Evolutionary conservation across 1,284 basidiomycete species (phyloP).

Genomic region (Cryptococcus hybrid): DNA sequence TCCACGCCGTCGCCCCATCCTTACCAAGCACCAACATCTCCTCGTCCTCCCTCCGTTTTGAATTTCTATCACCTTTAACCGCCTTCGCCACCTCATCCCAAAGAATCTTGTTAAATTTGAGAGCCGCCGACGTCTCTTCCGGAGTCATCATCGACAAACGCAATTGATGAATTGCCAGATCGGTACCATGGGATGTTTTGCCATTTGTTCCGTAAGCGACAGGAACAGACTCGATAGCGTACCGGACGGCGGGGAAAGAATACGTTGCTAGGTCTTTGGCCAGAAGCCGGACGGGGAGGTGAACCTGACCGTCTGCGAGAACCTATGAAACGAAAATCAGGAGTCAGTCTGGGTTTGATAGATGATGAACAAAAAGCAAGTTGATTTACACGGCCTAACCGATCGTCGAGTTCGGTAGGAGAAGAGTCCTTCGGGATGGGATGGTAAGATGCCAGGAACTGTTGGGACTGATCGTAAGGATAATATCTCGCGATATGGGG

Average conservation of each 20-base stretch:
- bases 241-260: slow-evolving; percentile 64
- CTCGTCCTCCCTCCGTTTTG: slow-evolving; percentile 27
- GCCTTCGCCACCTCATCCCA: slow-evolving; percentile 48
- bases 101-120: slow-evolving; percentile 57
- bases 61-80: slow-evolving; percentile 21
- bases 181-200: slow-evolving; percentile 66
- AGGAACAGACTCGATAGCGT: slow-evolving; percentile 58
- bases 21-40: slow-evolving; percentile 57
- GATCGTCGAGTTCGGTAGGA: slow-evolving; percentile 52
- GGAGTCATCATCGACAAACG: slow-evolving; percentile 49
- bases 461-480: slow-evolving; percentile 53
- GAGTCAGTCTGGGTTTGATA: neutral
- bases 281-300: slow-evolving; percentile 65
- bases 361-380: neutral
- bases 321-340: slow-evolving; percentile 45
- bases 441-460: slow-evolving; percentile 55
- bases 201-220: slow-evolving; percentile 47
- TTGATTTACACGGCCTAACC: slow-evolving; percentile 55
- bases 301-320: slow-evolving; percentile 65
- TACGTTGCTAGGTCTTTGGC: slow-evolving; percentile 59
- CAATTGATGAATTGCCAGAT: slow-evolving; percentile 57
- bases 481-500: slow-evolving; percentile 65
- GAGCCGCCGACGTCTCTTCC: slow-evolving; percentile 55
- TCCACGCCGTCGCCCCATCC: slow-evolving; percentile 59
- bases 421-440: slow-evolving; percentile 37